These are phyloP conservation scores for Linnemannia exigua DNA, from an alignment of 192 early-diverging fungal genomes.

Conservation along the genomic window DNA sequence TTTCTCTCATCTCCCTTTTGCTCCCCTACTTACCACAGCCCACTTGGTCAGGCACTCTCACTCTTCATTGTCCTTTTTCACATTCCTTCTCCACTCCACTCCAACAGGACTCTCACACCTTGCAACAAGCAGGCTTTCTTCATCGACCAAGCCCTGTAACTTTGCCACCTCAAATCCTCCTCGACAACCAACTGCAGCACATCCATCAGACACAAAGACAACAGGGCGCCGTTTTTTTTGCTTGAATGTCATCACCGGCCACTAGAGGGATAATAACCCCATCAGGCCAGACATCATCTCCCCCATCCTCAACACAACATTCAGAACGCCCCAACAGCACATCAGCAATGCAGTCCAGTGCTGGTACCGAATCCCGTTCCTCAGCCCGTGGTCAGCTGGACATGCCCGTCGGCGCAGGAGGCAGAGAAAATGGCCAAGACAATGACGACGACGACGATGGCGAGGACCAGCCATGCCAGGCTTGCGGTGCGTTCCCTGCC, in stretches of 20 bases:
- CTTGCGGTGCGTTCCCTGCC: conserved; percentile 42
- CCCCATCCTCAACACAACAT: background rate
- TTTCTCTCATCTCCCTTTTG: background rate
- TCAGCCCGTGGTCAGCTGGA: background rate
- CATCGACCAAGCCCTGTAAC: background rate
- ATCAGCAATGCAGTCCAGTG: background rate
- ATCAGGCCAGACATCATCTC: background rate
- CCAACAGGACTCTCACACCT: background rate
- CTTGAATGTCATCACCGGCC: conserved; percentile 13
- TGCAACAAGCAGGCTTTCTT: background rate
- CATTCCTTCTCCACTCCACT: background rate
- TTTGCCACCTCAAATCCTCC: background rate
- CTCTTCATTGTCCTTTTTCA: background rate
- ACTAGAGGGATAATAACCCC: background rate
- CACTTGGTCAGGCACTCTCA: background rate
- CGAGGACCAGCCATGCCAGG: conserved; percentile 50
- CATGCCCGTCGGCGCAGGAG: background rate
- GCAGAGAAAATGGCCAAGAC: background rate
- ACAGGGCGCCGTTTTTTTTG: background rate
- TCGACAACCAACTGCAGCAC: background rate
- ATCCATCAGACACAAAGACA: background rate
- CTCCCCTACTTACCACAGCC: background rate
- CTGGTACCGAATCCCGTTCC: background rate
- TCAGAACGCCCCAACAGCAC: background rate
- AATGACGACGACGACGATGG: background rate